These are phyloP conservation scores for Acanthamoeba divionensis DNA, from an alignment of 208 protist species.

Conservation along the genomic window DNA sequence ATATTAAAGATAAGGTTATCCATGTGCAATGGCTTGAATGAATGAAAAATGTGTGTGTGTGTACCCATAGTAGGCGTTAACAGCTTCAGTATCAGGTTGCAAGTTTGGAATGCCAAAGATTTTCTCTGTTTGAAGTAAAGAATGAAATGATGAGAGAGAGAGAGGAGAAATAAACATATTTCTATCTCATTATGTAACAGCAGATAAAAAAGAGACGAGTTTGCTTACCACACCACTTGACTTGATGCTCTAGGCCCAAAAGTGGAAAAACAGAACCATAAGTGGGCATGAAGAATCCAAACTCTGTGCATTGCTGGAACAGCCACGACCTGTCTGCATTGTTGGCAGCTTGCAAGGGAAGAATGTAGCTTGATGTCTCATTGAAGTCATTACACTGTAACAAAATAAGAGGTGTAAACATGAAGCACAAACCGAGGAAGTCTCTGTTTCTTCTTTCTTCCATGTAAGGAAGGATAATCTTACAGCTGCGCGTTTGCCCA, in stretches of 20 bases:
- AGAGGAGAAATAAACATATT: too few species aligned
- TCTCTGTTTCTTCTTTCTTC: too few species aligned
- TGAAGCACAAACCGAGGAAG: too few species aligned
- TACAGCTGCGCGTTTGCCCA: too few species aligned
- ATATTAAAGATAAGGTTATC: not conserved
- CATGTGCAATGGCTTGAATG: not conserved
- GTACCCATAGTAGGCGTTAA: slow-evolving; percentile 24
- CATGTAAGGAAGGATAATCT: too few species aligned
- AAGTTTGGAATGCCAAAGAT: not conserved
- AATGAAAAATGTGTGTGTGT: not conserved
- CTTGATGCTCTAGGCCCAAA: not conserved
- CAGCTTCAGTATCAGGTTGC: not conserved
- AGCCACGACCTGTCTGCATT: slow-evolving; percentile 5
- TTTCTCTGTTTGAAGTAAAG: not conserved
- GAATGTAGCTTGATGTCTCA: not conserved
- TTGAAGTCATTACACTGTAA: slow-evolving; percentile 36
- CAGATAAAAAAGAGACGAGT: too few species aligned
- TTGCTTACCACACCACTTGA: slow-evolving; percentile 28
- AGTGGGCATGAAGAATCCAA: slow-evolving; percentile 40
- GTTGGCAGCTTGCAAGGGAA: not conserved
- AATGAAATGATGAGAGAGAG: too few species aligned
- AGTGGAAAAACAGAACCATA: slow-evolving; percentile 19
- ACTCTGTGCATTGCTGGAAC: slow-evolving; percentile 44
- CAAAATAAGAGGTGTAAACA: too few species aligned
- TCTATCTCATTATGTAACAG: too few species aligned